Percentiles rank a stretch among this genome's conserved stretches.
Evolutionary conservation across 345 rosid species (phyloP).

Genomic region (Murraya paniculata): DNA sequence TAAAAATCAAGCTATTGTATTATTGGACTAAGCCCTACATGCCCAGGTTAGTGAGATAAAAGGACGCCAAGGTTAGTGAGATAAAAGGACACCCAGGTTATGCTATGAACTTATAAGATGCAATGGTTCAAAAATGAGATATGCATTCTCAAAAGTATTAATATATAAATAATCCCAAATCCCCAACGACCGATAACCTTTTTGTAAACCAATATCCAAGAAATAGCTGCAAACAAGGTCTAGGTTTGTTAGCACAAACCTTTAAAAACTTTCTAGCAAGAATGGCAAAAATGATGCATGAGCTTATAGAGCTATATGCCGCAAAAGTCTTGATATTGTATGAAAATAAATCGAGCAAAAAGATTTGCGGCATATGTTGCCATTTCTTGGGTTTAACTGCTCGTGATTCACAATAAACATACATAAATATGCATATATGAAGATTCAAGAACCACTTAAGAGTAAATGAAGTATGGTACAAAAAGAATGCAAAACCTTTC

Average conservation of each 20-base stretch:
- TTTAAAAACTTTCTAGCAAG: not conserved
- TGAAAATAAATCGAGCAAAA: not conserved
- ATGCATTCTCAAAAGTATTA: not conserved
- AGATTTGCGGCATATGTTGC: not conserved
- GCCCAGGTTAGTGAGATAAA: no score
- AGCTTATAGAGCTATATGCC: not conserved
- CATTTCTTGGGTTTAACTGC: not conserved
- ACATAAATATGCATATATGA: not conserved
- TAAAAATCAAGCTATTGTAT: no score
- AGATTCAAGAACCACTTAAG: not conserved
- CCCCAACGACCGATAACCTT: not conserved
- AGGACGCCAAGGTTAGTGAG: no score
- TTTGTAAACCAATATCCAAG: not conserved
- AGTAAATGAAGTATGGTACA: not conserved
- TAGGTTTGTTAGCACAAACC: not conserved
- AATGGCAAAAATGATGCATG: not conserved
- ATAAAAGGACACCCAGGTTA: no score
- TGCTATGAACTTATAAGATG: no score
- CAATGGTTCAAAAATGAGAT: no score
- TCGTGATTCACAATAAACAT: not conserved
- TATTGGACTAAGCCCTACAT: no score
- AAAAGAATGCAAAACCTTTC: constrained; percentile 3
- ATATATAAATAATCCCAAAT: not conserved
- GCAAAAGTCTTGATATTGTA: not conserved
- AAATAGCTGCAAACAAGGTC: not conserved